These are phyloP conservation scores for Alternaria triticina DNA, from an alignment of 2,329 filamentous ascomycete species.

Conservation along the genomic window DNA sequence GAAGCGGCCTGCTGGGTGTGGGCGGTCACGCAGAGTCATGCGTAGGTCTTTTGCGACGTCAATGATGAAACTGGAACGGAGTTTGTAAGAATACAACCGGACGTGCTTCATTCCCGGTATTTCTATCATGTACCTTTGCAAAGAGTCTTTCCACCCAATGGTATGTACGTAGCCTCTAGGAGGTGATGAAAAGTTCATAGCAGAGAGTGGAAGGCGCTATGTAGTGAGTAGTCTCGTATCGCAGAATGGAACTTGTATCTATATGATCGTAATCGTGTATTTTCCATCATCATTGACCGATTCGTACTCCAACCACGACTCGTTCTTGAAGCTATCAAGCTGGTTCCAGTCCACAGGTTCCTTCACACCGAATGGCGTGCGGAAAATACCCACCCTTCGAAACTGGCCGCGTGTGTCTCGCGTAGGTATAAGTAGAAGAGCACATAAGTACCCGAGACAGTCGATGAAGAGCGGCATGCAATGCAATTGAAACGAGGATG, in stretches of 20 bases:
- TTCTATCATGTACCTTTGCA: background rate
- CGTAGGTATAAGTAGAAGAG: background rate
- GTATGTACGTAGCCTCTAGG: background rate
- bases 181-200: background rate
- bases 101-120: background rate
- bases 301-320: background rate
- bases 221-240: background rate
- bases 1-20: accelerated
- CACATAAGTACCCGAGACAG: background rate
- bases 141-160: background rate
- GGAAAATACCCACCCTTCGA: background rate
- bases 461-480: background rate
- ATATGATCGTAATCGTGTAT: background rate
- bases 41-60: background rate
- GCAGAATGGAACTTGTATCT: background rate
- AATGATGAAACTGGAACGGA: background rate
- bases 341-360: background rate
- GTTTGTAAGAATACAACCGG: accelerated
- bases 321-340: background rate
- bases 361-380: no score
- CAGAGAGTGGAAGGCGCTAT: background rate
- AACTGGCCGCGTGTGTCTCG: background rate
- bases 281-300: background rate
- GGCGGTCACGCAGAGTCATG: background rate
- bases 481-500: background rate